Percentiles rank a stretch among this genome's conserved stretches.
Evolutionary conservation across 2,329 filamentous ascomycete genomes (phyloP).

Genomic region (Fusarium napiforme): DNA sequence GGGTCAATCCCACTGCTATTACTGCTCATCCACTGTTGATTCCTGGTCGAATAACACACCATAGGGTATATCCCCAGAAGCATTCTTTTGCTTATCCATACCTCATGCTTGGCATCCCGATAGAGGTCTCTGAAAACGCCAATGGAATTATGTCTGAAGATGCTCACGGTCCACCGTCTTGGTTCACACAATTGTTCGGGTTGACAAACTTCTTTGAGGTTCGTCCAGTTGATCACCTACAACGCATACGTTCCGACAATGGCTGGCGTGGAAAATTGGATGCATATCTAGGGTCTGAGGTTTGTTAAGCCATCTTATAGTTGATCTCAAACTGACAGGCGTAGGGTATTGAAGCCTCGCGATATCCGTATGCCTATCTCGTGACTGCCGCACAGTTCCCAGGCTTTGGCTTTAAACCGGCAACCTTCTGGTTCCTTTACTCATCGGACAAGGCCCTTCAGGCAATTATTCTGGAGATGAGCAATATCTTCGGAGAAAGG

Average conservation of each 20-base stretch:
- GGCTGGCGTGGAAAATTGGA: constrained; percentile 73
- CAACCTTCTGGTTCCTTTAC: constrained; percentile 85
- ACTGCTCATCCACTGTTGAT: constrained; percentile 64
- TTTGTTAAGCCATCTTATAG: constrained; percentile 45
- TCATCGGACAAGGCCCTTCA: constrained; percentile 64
- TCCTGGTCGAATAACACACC: constrained; percentile 73
- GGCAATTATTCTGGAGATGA: constrained; percentile 78
- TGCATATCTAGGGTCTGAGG: constrained; percentile 66
- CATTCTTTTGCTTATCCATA: constrained; percentile 79
- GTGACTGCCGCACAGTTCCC: constrained; percentile 76
- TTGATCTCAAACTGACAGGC: constrained; percentile 20
- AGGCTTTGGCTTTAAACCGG: constrained; percentile 78
- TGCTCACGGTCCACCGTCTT: constrained; percentile 24
- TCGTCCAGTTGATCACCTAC: constrained; percentile 69
- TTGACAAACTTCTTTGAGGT: constrained; percentile 66
- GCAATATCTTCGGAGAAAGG: constrained; percentile 80
- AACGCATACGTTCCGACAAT: constrained; percentile 61
- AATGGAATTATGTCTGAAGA: constrained; percentile 66
- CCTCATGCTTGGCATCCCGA: constrained; percentile 73
- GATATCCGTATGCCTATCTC: constrained; percentile 76
- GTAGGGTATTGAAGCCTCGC: constrained; percentile 66
- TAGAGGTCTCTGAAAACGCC: constrained; percentile 68
- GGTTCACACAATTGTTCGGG: constrained; percentile 48
- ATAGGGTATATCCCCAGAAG: constrained; percentile 72
- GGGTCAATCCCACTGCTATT: constrained; percentile 4